Evolutionary conservation across 495 filamentous ascomycete species (phyloP).

Genomic region (Apiosordaria backusii): DNA sequence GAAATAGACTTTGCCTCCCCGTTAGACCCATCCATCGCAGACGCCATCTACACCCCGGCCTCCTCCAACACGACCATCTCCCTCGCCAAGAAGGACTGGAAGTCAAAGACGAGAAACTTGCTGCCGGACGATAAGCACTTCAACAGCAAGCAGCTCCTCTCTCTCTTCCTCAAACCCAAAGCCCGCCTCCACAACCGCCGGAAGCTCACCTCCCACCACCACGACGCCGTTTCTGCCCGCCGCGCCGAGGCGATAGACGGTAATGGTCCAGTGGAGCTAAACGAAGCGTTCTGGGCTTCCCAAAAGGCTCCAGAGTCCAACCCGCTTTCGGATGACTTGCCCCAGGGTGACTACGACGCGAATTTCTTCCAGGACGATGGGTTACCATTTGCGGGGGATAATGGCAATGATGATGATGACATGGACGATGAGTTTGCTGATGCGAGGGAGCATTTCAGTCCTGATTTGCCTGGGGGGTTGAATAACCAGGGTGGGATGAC

Average conservation of each 20-base stretch:
- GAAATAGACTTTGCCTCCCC: constrained; percentile 84
- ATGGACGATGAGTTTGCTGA: constrained; percentile 75
- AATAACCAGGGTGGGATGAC: constrained; percentile 30
- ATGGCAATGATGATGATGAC: constrained; percentile 71
- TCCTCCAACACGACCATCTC: constrained; percentile 76
- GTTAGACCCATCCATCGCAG: constrained; percentile 65
- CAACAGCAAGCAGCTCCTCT: constrained; percentile 83
- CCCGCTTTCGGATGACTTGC: constrained; percentile 38
- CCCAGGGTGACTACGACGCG: constrained; percentile 81
- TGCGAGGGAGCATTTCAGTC: constrained; percentile 84
- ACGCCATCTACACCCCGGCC: constrained; percentile 79
- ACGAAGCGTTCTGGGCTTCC: constrained; percentile 93
- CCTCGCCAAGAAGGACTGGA: constrained; percentile 89
- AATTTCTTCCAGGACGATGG: constrained; percentile 97
- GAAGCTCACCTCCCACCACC: constrained; percentile 10
- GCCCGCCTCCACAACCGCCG: constrained; percentile 63
- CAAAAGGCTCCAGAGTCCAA: constrained; percentile 55
- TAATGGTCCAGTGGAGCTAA: constrained; percentile 65
- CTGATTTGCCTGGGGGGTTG: constrained; percentile 49
- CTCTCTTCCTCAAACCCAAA: constrained; percentile 91
- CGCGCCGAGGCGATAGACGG: constrained; percentile 30
- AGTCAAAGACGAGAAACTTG: constrained; percentile 85
- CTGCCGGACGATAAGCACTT: constrained; percentile 98
- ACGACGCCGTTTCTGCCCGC: constrained; percentile 11
- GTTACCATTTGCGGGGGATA: constrained; percentile 68